Evolutionary conservation across 352 stramenopile species (phyloP).

Genomic region (Peronospora tabacina): DNA sequence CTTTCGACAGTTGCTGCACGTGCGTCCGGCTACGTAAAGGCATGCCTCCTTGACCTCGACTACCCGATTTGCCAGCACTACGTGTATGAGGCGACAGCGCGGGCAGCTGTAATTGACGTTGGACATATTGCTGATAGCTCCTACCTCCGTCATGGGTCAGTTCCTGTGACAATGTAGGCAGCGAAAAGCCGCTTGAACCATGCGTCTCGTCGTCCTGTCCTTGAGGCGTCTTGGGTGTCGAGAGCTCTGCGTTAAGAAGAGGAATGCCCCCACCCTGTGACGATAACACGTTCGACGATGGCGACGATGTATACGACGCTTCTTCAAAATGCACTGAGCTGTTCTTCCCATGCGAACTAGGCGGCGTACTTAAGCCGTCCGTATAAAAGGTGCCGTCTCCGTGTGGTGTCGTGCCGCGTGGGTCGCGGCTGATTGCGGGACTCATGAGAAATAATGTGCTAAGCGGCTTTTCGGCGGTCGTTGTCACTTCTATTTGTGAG

Average conservation of each 20-base stretch:
- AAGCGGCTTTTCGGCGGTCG: background rate
- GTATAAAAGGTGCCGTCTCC: constrained; percentile 13
- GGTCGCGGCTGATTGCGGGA: constrained; percentile 2
- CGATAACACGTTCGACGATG: constrained; percentile 27
- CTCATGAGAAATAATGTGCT: constrained; percentile 13
- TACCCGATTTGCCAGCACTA: constrained; percentile 21
- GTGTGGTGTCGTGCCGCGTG: constrained; percentile 10
- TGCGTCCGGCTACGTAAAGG: constrained; percentile 29
- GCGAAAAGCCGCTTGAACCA: constrained; percentile 16
- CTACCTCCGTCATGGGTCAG: constrained; percentile 17
- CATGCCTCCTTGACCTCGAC: constrained; percentile 6
- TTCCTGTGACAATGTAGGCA: constrained; percentile 20
- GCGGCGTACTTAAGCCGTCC: constrained; percentile 25
- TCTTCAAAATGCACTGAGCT: constrained; percentile 23
- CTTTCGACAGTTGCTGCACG: constrained; percentile 37
- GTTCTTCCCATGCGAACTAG: constrained; percentile 19
- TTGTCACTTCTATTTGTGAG: background rate
- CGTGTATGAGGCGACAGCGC: constrained; percentile 31
- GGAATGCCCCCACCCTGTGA: constrained; percentile 2
- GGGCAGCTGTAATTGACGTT: constrained; percentile 58
- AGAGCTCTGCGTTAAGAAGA: constrained; percentile 16
- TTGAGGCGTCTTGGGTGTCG: constrained; percentile 31
- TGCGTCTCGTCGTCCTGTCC: background rate
- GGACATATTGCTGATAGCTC: constrained; percentile 59
- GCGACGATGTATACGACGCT: constrained; percentile 21